Base-by-base conservation (phyloP, 495 filamentous ascomycete genomes). In the Glarea lozoyensis region DNA sequence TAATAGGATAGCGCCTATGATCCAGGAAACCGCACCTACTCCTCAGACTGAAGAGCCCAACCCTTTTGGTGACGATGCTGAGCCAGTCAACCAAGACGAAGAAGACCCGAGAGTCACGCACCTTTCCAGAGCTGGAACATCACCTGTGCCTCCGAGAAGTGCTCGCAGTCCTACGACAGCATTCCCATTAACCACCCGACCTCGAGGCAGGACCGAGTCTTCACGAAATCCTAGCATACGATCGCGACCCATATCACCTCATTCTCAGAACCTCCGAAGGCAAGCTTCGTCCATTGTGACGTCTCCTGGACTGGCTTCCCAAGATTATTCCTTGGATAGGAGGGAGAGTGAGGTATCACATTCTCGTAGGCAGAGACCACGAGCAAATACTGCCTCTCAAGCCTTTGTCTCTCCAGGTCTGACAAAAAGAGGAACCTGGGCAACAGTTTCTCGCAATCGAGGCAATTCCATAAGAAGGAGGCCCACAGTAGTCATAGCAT, bases 251-350 rank as follows among this genome's bases (percentile, higher is more conserved):
- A 18, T 40, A n/a, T 52, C 49, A 17, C 43, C 43, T 15, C 22
- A 39, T 12, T 32, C 43, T n/a, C 43, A 46, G 35, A 24, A 42
- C 7, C 43, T 47, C 20, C 32, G 29, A 22, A 40, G 37, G 37
- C 36, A 31, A 31, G 15, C 33, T 18, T 46, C 42, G 2, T 21
- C 13, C 17, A 29, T 16, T n/a, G 24, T 30, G 34, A 10, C n/a
- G n/a, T n/a, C n/a, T n/a, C n/a, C n/a, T n/a, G n/a, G n/a, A n/a
- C n/a, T n/a, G n/a, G n/a, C n/a, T n/a, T n/a, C n/a, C n/a, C n/a
- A n/a, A n/a, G n/a, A n/a, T n/a, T n/a, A n/a, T n/a, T n/a, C n/a
- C n/a, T n/a, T n/a, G n/a, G n/a, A 7, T n/a, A 23, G 11, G 7
- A 38, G 9, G 4, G 42, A 38, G 27, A 34, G 42, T n/a, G 32